Evolutionary conservation across 1,139 yeast genomes (phyloP).

Genomic region (Debaryomycetaceae sp.): DNA sequence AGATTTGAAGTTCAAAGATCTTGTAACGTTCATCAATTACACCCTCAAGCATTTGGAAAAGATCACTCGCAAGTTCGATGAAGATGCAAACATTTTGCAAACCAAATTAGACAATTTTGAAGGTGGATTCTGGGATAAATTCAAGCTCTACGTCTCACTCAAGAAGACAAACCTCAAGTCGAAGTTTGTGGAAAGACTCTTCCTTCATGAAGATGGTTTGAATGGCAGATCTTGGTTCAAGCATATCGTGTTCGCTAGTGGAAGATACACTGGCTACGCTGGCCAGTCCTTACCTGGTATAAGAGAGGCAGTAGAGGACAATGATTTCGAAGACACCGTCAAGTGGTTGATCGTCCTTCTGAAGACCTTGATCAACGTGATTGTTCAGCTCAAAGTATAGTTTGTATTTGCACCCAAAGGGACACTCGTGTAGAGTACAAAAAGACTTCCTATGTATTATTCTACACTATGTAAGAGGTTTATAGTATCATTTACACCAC

Average conservation of each 20-base stretch:
- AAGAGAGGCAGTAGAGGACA: constrained; percentile 15
- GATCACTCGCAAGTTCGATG: neutral
- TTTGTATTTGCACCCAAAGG: constrained; percentile 3
- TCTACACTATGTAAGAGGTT: neutral
- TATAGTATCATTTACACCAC: neutral
- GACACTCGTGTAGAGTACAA: neutral
- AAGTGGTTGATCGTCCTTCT: constrained; percentile 8
- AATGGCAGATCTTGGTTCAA: constrained; percentile 15
- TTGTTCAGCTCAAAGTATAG: neutral
- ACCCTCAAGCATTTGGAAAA: constrained; percentile 14
- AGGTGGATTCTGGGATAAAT: constrained; percentile 2
- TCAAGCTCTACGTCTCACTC: constrained; percentile 7
- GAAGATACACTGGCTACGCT: constrained; percentile 17
- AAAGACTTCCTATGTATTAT: neutral
- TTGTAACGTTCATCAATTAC: constrained; percentile 9
- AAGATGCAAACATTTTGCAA: neutral
- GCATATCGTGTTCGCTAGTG: constrained; percentile 17
- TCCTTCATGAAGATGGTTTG: constrained; percentile 13
- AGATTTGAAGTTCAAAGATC: neutral
- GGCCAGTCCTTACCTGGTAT: constrained; percentile 17
- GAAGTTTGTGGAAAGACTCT: constrained; percentile 14
- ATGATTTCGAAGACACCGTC: constrained; percentile 11
- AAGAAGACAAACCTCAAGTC: constrained; percentile 3
- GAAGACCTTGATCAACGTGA: neutral
- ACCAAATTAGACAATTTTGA: neutral